Conservation (phyloP, 2,329 filamentous ascomycete species). For the Neofusicoccum laricinum region DNA sequence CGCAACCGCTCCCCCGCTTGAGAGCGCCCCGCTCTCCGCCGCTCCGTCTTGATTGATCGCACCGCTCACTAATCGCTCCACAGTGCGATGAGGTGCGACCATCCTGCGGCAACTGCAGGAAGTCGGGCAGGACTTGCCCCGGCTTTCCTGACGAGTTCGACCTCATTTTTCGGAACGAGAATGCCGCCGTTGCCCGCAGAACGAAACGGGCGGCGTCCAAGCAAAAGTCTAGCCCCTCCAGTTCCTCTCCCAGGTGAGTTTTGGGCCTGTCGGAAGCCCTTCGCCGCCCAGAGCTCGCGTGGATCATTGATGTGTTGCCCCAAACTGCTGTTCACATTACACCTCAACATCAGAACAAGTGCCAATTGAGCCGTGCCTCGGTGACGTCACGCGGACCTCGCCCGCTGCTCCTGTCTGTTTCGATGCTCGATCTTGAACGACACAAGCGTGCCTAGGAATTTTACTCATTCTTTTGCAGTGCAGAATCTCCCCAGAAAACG, state of each 20-base stretch:
- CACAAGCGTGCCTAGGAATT: too few species aligned
- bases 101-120: constrained; percentile 63
- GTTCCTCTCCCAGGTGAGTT: not conserved
- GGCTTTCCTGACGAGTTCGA: constrained; percentile 72
- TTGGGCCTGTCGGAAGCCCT: too few species aligned
- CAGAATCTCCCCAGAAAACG: not conserved
- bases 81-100: constrained; percentile 68
- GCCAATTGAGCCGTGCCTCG: too few species aligned
- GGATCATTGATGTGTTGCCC: too few species aligned
- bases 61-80: constrained; percentile 18
- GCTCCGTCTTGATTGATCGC: not conserved
- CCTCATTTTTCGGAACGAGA: constrained; percentile 70
- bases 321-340: too few species aligned
- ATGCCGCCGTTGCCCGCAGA: constrained; percentile 63
- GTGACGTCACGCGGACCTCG: too few species aligned
- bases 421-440: not conserved
- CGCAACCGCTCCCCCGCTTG: not conserved
- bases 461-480: not conserved
- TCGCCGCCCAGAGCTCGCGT: not conserved
- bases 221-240: not conserved
- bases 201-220: constrained; percentile 39
- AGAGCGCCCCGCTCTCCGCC: not conserved
- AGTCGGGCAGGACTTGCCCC: constrained; percentile 62
- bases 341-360: too few species aligned
- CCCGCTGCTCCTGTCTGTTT: too few species aligned